Conservation (phyloP, 805 yeast genomes). For the Yamadazyma phyllophila region DNA sequence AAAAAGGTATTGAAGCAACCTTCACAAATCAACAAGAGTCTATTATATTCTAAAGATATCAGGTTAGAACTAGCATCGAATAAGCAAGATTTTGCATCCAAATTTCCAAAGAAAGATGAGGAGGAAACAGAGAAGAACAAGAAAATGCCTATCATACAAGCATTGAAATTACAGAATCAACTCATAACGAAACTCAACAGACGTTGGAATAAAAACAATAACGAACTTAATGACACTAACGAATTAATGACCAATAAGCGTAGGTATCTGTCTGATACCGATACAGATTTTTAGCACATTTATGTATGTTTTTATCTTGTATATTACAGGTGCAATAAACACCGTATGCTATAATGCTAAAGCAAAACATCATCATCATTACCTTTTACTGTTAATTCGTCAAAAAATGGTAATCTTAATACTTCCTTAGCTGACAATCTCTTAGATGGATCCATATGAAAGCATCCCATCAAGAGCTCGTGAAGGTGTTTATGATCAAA, state of each 20-base stretch:
- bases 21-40: constrained; percentile 22
- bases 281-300: constrained; percentile 3
- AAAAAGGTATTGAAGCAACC: constrained; percentile 5
- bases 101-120: constrained; percentile 2
- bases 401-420: constrained; percentile 58
- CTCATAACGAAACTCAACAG: constrained; percentile 35
- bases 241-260: constrained; percentile 7
- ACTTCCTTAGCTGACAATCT: constrained; percentile 59
- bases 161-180: constrained; percentile 30
- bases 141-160: constrained; percentile 11
- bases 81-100: constrained; percentile 10
- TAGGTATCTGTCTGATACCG: constrained; percentile 10
- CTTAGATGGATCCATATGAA: constrained; percentile 56
- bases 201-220: constrained; percentile 35
- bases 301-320: not conserved
- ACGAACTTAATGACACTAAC: constrained; percentile 4
- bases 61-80: constrained; percentile 32
- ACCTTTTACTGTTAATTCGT: constrained; percentile 39
- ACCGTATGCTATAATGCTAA: constrained; percentile 1
- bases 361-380: constrained; percentile 25
- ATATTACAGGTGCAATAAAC: not conserved
- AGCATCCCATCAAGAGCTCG: constrained; percentile 54
- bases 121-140: constrained; percentile 1
- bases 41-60: constrained; percentile 36
- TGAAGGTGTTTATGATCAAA: constrained; percentile 47